phyloP scores from a whole-genome alignment of 78 protist genomes.

The Speleostelium caveatum region DNA sequence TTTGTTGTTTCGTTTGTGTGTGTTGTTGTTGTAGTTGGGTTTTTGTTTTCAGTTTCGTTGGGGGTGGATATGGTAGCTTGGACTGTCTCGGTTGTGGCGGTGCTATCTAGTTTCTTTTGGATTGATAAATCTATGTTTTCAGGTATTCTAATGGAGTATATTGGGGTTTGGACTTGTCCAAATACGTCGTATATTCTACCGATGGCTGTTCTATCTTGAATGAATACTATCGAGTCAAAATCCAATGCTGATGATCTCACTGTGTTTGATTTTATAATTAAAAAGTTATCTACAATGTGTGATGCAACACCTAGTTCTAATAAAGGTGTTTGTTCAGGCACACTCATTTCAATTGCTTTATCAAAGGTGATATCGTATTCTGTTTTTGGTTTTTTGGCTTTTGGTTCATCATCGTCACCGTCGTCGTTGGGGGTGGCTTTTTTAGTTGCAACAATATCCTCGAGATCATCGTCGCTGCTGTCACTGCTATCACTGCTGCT shows the following conservation, averaged over 20 bases:
- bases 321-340: constrained; percentile 21
- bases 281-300: constrained; percentile 32
- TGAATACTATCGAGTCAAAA: constrained; percentile 64
- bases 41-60: background rate
- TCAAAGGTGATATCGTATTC: constrained; percentile 13
- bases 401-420: constrained; percentile 23
- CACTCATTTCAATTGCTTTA: constrained; percentile 1
- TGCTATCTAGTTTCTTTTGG: background rate
- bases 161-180: constrained; percentile 50
- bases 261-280: constrained; percentile 35
- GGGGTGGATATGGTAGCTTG: background rate
- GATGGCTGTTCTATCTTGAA: constrained; percentile 43
- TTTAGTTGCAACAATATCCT: constrained; percentile 31
- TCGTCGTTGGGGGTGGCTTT: constrained; percentile 6
- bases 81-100: background rate
- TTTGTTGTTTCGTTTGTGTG: background rate
- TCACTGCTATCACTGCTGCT: background rate
- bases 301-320: constrained; percentile 10
- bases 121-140: background rate
- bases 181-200: constrained; percentile 70
- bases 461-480: constrained; percentile 34
- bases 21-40: background rate
- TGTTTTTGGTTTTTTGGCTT: background rate
- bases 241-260: constrained; percentile 10
- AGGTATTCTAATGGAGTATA: constrained; percentile 62